These are phyloP conservation scores for Phoma sp. DNA, from an alignment of 2,329 filamentous ascomycete species.

Conservation along the genomic window DNA sequence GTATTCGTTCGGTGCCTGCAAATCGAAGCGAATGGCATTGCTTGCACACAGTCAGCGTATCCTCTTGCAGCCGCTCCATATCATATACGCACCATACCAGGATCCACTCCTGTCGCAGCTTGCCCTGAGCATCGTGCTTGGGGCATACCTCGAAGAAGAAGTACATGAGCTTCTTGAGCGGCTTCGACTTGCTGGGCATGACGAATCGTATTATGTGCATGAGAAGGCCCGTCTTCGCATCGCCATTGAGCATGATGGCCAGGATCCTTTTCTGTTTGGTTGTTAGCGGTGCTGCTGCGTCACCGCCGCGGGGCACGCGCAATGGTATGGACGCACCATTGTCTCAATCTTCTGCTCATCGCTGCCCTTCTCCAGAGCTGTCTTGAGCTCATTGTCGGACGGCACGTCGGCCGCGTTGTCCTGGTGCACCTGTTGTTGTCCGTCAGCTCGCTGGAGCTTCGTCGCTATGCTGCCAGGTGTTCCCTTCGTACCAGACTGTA, in stretches of 20 bases:
- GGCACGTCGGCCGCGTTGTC: slow-evolving; percentile 96
- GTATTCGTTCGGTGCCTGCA: slow-evolving; percentile 98
- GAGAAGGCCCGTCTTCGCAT: slow-evolving; percentile 90
- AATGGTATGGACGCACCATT: slow-evolving; percentile 42
- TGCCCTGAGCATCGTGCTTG: slow-evolving; percentile 88
- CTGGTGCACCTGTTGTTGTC: slow-evolving; percentile 70
- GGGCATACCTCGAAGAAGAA: slow-evolving; percentile 99
- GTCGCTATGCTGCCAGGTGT: slow-evolving; percentile 33
- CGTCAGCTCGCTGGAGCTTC: slow-evolving; percentile 41
- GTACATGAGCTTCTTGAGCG: slow-evolving; percentile 96
- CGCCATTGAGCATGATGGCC: slow-evolving; percentile 97
- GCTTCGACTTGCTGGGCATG: slow-evolving; percentile 97
- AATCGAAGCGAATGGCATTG: slow-evolving; percentile 96
- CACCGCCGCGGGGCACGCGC: slow-evolving; percentile 32
- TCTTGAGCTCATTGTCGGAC: slow-evolving; percentile 86
- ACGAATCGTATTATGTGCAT: slow-evolving; percentile 99
- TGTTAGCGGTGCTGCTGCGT: slow-evolving; percentile 60
- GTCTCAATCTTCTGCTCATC: slow-evolving; percentile 94
- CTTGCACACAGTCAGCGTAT: slow-evolving; percentile 56
- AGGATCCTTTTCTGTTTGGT: slow-evolving; percentile 75
- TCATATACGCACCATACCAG: slow-evolving; percentile 78
- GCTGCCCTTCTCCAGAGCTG: slow-evolving; percentile 89
- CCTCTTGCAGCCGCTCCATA: not conserved
- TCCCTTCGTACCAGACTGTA: slow-evolving; percentile 75
- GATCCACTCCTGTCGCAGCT: slow-evolving; percentile 99